A percentile compares a stretch with the other conserved stretches of the same genome.
Conservation (phyloP, 2,329 filamentous ascomycete genomes). For the Mycocentrospora acerina region DNA sequence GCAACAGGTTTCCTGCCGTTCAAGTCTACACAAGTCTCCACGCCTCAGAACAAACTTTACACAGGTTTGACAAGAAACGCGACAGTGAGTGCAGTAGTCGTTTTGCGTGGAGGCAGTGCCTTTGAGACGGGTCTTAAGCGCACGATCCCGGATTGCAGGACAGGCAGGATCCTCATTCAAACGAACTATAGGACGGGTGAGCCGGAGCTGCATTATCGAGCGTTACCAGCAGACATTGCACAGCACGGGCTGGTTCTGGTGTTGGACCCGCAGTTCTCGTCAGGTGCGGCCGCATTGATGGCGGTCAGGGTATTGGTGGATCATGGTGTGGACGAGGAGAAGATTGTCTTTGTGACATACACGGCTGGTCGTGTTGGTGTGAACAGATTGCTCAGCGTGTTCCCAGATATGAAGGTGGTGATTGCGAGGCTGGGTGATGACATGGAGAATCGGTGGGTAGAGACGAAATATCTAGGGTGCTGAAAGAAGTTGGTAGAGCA, state of each 20-base stretch:
- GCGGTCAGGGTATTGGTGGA: constrained; percentile 94
- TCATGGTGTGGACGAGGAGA: constrained; percentile 81
- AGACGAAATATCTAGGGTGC: constrained; percentile 87
- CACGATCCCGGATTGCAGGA: constrained; percentile 89
- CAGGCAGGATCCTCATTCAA: constrained; percentile 86
- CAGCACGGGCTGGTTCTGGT: constrained; percentile 79
- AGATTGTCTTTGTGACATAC: constrained; percentile 91
- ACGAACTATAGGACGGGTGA: constrained; percentile 72
- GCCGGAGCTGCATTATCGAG: constrained; percentile 88
- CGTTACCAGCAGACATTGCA: constrained; percentile 70
- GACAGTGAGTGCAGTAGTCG: constrained; percentile 70
- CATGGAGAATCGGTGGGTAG: constrained; percentile 84
- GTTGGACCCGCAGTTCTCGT: constrained; percentile 92
- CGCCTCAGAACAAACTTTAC: constrained; percentile 70
- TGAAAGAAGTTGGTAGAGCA: constrained; percentile 39
- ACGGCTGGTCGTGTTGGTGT: constrained; percentile 82
- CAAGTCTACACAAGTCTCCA: constrained; percentile 63
- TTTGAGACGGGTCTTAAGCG: constrained; percentile 86
- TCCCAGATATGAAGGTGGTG: constrained; percentile 82
- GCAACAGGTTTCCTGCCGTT: constrained; percentile 63
- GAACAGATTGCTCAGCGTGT: constrained; percentile 83
- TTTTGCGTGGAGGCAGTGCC: constrained; percentile 84
- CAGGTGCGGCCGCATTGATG: constrained; percentile 84
- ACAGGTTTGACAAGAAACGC: constrained; percentile 70
- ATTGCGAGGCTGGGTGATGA: constrained; percentile 80